These are phyloP conservation scores for Immersiella caudata DNA, from an alignment of 495 filamentous ascomycete species.

Conservation along the genomic window DNA sequence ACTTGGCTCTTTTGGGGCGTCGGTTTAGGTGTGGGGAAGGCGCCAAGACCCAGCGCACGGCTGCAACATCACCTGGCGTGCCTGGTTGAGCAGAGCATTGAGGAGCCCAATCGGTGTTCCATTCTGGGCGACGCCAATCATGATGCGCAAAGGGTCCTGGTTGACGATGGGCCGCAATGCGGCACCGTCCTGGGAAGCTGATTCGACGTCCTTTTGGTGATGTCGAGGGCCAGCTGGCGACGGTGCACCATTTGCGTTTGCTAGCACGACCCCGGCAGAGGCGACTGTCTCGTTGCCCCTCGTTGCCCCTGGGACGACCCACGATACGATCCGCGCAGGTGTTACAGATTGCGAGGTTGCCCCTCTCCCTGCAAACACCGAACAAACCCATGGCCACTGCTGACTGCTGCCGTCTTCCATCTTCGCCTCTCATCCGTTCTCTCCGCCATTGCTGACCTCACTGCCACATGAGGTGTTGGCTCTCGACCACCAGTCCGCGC, in stretches of 20 bases:
- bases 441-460: too few species aligned
- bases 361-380: constrained; percentile 3
- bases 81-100: neutral
- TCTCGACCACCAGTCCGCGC: neutral
- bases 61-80: constrained; percentile 4
- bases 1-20: constrained; percentile 11
- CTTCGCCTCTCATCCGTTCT: neutral
- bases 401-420: neutral
- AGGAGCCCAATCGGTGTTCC: neutral
- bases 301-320: constrained; percentile 1
- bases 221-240: neutral
- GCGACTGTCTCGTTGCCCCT: neutral
- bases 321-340: neutral
- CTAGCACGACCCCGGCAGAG: neutral
- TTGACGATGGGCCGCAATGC: neutral
- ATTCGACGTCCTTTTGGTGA: neutral
- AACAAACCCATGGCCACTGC: neutral
- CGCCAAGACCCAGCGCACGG: constrained; percentile 6
- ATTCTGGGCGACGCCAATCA: neutral
- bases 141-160: neutral
- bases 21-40: constrained; percentile 11
- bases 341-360: neutral
- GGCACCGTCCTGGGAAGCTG: neutral
- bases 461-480: neutral
- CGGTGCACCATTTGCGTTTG: neutral